Percentiles rank a stretch among this genome's conserved stretches.
These are phyloP conservation scores for Boletus patriciae DNA, from an alignment of 768 basidiomycete genomes.

Conservation along the genomic window DNA sequence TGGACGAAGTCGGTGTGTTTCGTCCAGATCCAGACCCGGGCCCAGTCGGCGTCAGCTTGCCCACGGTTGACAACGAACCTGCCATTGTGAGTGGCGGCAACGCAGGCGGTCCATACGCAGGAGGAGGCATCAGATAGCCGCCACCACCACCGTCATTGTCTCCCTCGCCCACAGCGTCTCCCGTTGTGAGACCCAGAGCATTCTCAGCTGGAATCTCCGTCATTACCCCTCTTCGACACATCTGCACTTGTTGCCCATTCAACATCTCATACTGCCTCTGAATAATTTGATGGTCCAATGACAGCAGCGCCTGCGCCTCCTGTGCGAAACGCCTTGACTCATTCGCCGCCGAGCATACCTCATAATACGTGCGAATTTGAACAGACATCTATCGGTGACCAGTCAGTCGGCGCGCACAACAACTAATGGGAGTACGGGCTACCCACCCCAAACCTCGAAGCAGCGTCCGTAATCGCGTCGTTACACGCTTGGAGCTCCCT, in stretches of 20 bases:
- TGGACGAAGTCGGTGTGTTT: neutral
- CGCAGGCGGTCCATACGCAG: neutral
- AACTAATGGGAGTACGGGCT: neutral
- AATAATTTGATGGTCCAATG: slow-evolving; percentile 19
- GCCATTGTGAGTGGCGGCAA: neutral
- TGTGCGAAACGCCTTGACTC: slow-evolving; percentile 25
- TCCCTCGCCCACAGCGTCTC: neutral
- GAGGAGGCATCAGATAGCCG: slow-evolving; percentile 3
- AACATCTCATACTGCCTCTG: slow-evolving; percentile 12
- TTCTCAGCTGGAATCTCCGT: neutral
- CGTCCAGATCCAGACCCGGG: neutral
- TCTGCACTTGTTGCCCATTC: slow-evolving; percentile 5
- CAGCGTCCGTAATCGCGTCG: slow-evolving; percentile 50
- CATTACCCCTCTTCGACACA: neutral
- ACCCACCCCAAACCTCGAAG: slow-evolving; percentile 26
- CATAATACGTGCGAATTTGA: slow-evolving; percentile 54
- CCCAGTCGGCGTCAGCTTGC: neutral
- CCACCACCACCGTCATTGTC: neutral
- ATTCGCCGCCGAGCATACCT: slow-evolving; percentile 41
- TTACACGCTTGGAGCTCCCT: slow-evolving; percentile 53
- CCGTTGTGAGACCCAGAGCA: slow-evolving; percentile 7
- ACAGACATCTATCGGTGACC: slow-evolving; percentile 38
- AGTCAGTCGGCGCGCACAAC: neutral
- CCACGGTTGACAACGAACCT: neutral
- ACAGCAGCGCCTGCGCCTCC: slow-evolving; percentile 19